Percentiles rank a stretch among this genome's conserved stretches.
Evolutionary conservation across 345 rosid genomes (phyloP).

Genomic region (Eucalyptus erythrocorys): DNA sequence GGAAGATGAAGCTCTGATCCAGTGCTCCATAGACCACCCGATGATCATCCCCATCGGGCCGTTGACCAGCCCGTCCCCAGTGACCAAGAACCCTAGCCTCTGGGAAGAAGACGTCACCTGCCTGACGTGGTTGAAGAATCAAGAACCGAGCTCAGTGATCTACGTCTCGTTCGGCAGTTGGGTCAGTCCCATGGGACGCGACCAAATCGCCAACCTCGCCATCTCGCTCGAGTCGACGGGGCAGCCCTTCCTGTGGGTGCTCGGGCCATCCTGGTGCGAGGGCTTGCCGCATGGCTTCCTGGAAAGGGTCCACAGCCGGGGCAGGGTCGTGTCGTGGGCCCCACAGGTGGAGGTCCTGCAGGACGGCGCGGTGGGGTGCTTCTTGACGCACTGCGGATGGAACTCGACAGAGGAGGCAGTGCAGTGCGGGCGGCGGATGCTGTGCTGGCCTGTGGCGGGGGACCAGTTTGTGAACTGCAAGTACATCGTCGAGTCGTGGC

Average conservation of each 20-base stretch:
- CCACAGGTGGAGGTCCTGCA: slow-evolving; percentile 50
- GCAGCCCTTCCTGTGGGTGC: slow-evolving; percentile 59
- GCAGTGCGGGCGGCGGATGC: slow-evolving; percentile 22
- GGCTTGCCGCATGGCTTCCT: slow-evolving; percentile 39
- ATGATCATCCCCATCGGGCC: slow-evolving; percentile 34
- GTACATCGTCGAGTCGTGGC: neutral
- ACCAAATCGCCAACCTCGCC: slow-evolving; percentile 33
- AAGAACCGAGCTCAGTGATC: slow-evolving; percentile 33
- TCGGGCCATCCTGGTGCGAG: slow-evolving; percentile 33
- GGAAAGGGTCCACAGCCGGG: slow-evolving; percentile 29
- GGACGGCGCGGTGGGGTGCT: slow-evolving; percentile 45
- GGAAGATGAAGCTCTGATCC: neutral
- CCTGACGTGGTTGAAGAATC: slow-evolving; percentile 47
- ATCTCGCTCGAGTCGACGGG: slow-evolving; percentile 30
- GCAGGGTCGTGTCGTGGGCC: slow-evolving; percentile 62
- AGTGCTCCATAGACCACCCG: neutral
- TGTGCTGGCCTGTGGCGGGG: slow-evolving; percentile 76
- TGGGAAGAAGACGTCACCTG: slow-evolving; percentile 56
- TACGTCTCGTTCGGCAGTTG: slow-evolving; percentile 77
- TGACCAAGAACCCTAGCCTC: slow-evolving; percentile 25
- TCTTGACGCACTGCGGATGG: slow-evolving; percentile 81
- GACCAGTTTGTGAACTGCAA: slow-evolving; percentile 72
- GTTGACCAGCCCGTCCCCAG: neutral
- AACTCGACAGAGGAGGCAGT: slow-evolving; percentile 74
- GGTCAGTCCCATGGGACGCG: slow-evolving; percentile 70